phyloP scores from a whole-genome alignment of 2,329 filamentous ascomycete genomes.

The Aspergillus ochraceoroseus region DNA sequence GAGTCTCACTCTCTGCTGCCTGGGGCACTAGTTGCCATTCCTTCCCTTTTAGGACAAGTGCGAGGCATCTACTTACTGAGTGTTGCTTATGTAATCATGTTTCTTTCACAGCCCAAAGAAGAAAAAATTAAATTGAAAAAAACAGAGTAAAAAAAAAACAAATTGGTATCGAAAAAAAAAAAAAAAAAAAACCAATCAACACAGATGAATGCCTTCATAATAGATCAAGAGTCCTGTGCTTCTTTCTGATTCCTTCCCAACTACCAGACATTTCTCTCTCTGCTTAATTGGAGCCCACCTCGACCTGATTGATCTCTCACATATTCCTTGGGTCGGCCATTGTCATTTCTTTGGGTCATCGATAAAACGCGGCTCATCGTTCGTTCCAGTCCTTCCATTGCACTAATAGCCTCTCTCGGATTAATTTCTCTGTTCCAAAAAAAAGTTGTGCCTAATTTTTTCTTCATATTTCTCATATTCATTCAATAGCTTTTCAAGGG shows the following conservation, averaged over 20 bases:
- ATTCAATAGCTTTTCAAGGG: neutral
- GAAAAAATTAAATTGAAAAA: neutral
- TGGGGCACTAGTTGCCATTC: no score
- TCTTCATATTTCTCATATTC: neutral
- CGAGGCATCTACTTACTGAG: no score
- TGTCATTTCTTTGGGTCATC: slow-evolving; percentile 16
- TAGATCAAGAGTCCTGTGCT: neutral
- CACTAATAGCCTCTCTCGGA: neutral
- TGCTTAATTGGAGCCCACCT: slow-evolving; percentile 6
- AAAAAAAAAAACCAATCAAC: neutral
- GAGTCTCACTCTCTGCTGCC: no score
- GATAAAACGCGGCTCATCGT: slow-evolving; percentile 10
- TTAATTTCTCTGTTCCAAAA: neutral
- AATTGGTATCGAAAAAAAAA: neutral
- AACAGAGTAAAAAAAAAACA: neutral
- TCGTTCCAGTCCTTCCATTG: slow-evolving; percentile 2
- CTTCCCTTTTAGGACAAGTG: no score
- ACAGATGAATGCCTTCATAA: no score
- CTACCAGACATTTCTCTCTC: neutral
- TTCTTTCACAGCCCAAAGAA: neutral
- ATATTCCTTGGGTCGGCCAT: slow-evolving; percentile 10
- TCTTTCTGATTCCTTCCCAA: neutral
- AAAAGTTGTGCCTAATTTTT: neutral
- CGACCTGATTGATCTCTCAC: slow-evolving; percentile 8
- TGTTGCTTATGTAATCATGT: neutral